phyloP scores from a whole-genome alignment of 2,329 filamentous ascomycete genomes.

The Conoideocrella luteorostrata region DNA sequence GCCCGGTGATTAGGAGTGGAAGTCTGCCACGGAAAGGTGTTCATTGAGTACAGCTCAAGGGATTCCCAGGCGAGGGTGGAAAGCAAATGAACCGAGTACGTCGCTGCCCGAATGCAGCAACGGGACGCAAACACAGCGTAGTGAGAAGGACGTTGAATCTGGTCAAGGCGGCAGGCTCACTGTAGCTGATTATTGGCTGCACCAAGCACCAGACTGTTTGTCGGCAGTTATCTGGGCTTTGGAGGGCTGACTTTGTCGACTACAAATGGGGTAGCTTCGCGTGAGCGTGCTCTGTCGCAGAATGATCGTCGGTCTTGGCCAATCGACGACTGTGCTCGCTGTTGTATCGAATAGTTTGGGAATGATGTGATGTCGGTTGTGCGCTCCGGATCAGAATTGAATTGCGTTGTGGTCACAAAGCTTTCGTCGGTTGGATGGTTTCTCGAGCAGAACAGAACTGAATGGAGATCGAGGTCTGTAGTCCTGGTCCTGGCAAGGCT shows the following conservation, averaged over 20 bases:
- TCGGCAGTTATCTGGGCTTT: background rate
- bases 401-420: slow-evolving; percentile 3
- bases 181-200: too few species aligned
- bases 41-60: slow-evolving; percentile 13
- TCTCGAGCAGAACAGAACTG: background rate
- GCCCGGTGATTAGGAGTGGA: slow-evolving; percentile 15
- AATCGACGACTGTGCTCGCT: background rate
- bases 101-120: background rate
- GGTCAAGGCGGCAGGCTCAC: background rate
- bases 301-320: background rate
- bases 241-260: background rate
- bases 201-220: background rate
- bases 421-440: background rate
- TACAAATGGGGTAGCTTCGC: background rate
- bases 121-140: background rate
- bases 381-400: background rate
- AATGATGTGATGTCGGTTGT: slow-evolving; percentile 1
- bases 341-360: background rate
- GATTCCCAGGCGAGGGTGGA: background rate
- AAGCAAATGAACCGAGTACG: background rate
- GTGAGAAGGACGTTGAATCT: background rate
- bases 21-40: slow-evolving; percentile 10
- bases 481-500: too few species aligned
- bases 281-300: slow-evolving; percentile 2
- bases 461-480: background rate